Evolutionary conservation across 2,329 filamentous ascomycete genomes (phyloP).

Genomic region (Ilyonectria sp.): DNA sequence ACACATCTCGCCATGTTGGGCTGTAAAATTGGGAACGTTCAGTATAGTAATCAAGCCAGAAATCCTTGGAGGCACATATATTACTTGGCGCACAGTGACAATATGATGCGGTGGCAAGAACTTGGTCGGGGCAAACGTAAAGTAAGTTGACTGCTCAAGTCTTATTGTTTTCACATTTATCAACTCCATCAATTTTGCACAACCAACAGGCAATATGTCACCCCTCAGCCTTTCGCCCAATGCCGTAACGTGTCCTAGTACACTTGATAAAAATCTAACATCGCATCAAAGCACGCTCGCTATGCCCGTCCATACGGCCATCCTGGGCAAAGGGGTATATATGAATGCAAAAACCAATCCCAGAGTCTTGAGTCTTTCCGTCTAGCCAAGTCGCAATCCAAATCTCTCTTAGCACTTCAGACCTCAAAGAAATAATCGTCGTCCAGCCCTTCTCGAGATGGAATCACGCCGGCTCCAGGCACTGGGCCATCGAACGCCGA

Average conservation of each 20-base stretch:
- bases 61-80: no score
- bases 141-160: no score
- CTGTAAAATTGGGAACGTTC: no score
- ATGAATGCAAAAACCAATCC: conserved; percentile 36
- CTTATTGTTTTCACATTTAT: neutral
- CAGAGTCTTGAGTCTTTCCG: conserved; percentile 2
- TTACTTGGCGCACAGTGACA: no score
- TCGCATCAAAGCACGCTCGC: conserved; percentile 31
- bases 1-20: no score
- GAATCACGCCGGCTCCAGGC: conserved; percentile 81
- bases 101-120: no score
- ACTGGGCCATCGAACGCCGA: conserved; percentile 77
- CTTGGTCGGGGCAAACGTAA: neutral
- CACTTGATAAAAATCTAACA: conserved; percentile 13
- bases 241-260: neutral
- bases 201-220: neutral
- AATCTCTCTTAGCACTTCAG: conserved; percentile 48
- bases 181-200: neutral
- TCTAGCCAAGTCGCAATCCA: conserved; percentile 11
- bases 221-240: neutral
- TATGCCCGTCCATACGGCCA: conserved; percentile 18
- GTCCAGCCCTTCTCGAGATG: conserved; percentile 87
- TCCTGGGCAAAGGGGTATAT: conserved; percentile 37
- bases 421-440: conserved; percentile 95
- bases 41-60: no score